phyloP scores from a whole-genome alignment of 176 grass and related monocot species.

The Puya raimondii region DNA sequence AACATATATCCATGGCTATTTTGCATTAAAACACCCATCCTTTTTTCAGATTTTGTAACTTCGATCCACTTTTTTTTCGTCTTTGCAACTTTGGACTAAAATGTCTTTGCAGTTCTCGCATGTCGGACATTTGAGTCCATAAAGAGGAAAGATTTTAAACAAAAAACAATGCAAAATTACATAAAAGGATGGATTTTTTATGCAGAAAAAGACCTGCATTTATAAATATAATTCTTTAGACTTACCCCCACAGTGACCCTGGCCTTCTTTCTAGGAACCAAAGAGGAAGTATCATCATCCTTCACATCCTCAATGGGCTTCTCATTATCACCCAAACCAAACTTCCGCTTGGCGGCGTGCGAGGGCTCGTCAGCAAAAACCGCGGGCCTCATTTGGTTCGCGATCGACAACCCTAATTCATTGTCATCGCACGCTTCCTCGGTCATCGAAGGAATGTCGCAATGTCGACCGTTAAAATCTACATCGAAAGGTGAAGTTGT shows the following conservation, averaged over 20 bases:
- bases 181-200: too few relatives aligned
- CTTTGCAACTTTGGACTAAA: too few relatives aligned
- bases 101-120: too few relatives aligned
- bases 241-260: conserved; percentile 34
- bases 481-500: conserved; percentile 22
- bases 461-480: conserved; percentile 13
- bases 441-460: conserved; percentile 18
- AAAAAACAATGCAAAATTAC: too few relatives aligned
- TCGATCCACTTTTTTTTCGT: too few relatives aligned
- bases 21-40: too few relatives aligned
- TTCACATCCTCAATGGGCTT: conserved; percentile 11
- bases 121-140: too few relatives aligned
- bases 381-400: conserved; percentile 6
- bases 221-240: background rate
- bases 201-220: too few relatives aligned
- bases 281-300: conserved; percentile 13
- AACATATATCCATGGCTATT: too few relatives aligned
- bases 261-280: conserved; percentile 42
- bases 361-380: background rate
- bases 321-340: conserved; percentile 3
- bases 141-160: too few relatives aligned
- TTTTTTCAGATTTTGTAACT: too few relatives aligned
- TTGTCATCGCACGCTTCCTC: conserved; percentile 4
- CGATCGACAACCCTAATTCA: background rate
- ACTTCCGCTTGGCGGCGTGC: conserved; percentile 37